Base-by-base conservation (phyloP, 2,329 filamentous ascomycete species). In the Monosporascus sp. region DNA sequence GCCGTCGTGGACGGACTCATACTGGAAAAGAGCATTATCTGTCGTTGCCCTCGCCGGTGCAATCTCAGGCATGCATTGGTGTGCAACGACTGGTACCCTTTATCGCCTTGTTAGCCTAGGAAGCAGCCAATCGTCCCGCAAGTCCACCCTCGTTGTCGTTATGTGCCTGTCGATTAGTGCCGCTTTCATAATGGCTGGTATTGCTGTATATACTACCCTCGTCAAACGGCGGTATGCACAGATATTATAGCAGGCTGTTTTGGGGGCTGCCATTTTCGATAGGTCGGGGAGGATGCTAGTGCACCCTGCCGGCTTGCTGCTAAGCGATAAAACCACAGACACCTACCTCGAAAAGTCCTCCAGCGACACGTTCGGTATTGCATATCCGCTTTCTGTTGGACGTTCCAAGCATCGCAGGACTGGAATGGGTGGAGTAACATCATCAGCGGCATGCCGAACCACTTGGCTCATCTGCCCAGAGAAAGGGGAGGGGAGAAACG, bases 61-160 rank as follows among this genome's bases (percentile, higher is more conserved):
- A 41, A 88, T 94, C 2, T 91, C 86, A 9, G 89, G 88, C 1
- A 94, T 95, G 90, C 90, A 95, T 71, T 95, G 89, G 87, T 87
- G 87, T 52, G 90, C 87, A 35, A 80, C 86, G 3, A 78, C 82
- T 11, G 88, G 88, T 17, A 94, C 89, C 3, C 67, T 70, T 8
- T 94, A 92, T 67, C 77, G 77, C 44, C 69, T 89, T 50, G 69
- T 78, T 58, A 66, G 75, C 45, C 67, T 78, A 35, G 60, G 66
- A 15, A 67, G 64, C 43, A 72, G 72, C 48, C 67, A 74, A 48
- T 68, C 81, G 27, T 80, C 82, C 8, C 76, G 85, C 49, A 84
- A 84, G 51, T 79, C 81, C 5, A 89, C 87, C 22, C 80, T 91
- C 14, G 85, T 91, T 50, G 81, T 93, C 31, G 88, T 91, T 35